These are phyloP conservation scores for Ascochyta rabiei DNA, from an alignment of 2,329 filamentous ascomycete species.

Conservation along the genomic window DNA sequence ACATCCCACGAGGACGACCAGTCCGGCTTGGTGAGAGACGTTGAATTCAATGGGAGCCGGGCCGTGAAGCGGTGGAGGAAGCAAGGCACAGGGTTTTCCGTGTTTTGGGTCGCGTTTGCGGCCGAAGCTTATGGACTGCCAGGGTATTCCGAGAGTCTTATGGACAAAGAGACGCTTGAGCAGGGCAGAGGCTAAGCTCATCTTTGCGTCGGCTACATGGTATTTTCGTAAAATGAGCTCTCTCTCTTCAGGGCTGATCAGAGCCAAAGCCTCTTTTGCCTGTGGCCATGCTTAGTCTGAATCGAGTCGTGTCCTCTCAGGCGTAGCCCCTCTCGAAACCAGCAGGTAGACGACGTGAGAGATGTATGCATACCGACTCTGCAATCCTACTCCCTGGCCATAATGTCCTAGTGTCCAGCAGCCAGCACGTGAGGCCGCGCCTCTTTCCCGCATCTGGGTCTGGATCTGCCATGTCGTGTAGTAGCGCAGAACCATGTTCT, in stretches of 20 bases:
- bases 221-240: conserved; percentile 65
- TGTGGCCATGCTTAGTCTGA: conserved; percentile 22
- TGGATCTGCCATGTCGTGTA: conserved; percentile 22
- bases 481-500: not conserved
- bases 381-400: conserved; percentile 56
- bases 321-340: not conserved
- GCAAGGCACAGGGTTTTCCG: conserved; percentile 58
- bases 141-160: conserved; percentile 63
- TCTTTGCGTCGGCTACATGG: conserved; percentile 74
- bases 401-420: conserved; percentile 55
- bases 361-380: conserved; percentile 4
- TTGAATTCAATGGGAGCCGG: conserved; percentile 69
- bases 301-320: conserved; percentile 14
- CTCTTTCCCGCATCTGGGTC: conserved; percentile 12
- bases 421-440: conserved; percentile 52
- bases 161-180: conserved; percentile 74
- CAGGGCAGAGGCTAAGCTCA: conserved; percentile 73
- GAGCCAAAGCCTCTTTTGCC: conserved; percentile 51
- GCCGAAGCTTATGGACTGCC: conserved; percentile 63
- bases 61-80: conserved; percentile 33
- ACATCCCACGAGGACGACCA: conserved; percentile 69
- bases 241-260: conserved; percentile 61
- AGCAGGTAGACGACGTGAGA: not conserved
- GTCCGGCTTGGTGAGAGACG: conserved; percentile 76
- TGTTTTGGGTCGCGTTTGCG: conserved; percentile 60